Base-by-base conservation (phyloP, 768 basidiomycete species). In the Exidia glandulosa region DNA sequence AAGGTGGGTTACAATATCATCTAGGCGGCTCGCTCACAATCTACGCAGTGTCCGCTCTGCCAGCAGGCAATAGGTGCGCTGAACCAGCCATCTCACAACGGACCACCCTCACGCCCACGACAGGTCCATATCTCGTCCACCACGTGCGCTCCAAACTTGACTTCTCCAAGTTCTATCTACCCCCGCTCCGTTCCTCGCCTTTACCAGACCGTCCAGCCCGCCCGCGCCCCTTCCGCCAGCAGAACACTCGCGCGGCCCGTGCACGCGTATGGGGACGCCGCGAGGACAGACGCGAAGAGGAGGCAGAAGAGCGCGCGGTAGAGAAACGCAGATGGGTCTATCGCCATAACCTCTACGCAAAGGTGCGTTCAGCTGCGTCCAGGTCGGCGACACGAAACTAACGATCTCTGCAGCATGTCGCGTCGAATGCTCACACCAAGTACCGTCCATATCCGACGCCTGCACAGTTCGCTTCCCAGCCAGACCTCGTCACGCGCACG, bases 381-480 rank as follows among this genome's bases (percentile, higher is more conserved):
- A 23, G 36, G 12, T 19, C 36, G 36, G 10, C 34, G 7, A 7
- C 34, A 36, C n/a, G 34, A 36, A 36, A 16, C 34, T 36, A 7
- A 36, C 34, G 50, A 54, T 27, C 30, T 25, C 10, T 47, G 7
- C 67, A 96, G 93, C 94, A 97, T 68, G 84, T 96, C 57, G 94
- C 90, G 2, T 92, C 90, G 32, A 97, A 96, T 66, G 69, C 81
- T 1, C 85, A 81, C 66, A 94, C 94, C 3, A 84, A 87, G 57
- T 95, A 89, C 70, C 84, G 85, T n/a, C 93, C 94, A 23, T 90
- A 83, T 64, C 93, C 94, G n/a, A 85, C 85, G 0, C 91, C 94
- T 0, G 73, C 86, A 2, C 90, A 92, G 66, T 91, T 97, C 64
- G 62, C 90, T 12, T 80, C 86, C 1, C 89, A 91, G 19, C 81